Percentiles rank a stretch among this genome's conserved stretches.
phyloP scores from a whole-genome alignment of 2,329 filamentous ascomycete genomes.

The Fusarium miscanthi region DNA sequence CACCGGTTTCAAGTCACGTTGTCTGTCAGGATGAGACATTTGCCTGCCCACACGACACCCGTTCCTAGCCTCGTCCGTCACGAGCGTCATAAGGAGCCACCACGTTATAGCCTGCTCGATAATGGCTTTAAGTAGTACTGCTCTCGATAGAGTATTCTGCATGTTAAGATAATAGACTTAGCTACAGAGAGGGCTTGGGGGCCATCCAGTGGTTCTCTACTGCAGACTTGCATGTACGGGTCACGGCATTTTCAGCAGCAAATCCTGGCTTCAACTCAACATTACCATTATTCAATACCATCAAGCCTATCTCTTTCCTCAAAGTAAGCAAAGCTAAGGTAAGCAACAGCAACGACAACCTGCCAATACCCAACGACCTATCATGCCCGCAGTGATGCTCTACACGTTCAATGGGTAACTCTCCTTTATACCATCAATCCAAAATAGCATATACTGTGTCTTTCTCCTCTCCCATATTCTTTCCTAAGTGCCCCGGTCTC shows the following conservation, averaged over 20 bases:
- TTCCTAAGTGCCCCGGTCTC: conserved; percentile 13
- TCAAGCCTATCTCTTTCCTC: conserved; percentile 23
- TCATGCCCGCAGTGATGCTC: conserved; percentile 21
- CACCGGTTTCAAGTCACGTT: conserved; percentile 37
- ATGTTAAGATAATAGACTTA: not conserved
- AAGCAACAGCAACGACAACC: conserved; percentile 1
- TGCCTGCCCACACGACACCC: conserved; percentile 18
- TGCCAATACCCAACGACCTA: conserved; percentile 38
- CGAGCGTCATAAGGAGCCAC: conserved; percentile 24
- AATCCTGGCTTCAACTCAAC: conserved; percentile 27
- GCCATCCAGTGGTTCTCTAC: not conserved
- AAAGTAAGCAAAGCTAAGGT: conserved; percentile 7
- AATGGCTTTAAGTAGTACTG: not conserved
- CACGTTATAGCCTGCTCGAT: not conserved
- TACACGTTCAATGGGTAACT: not conserved
- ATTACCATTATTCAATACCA: conserved; percentile 50
- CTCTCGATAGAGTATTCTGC: not conserved
- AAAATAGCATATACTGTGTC: conserved; percentile 15
- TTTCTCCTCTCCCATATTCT: conserved; percentile 27
- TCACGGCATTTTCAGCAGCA: not conserved
- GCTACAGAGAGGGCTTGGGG: not conserved
- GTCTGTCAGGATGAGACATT: conserved; percentile 26
- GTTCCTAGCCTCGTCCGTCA: conserved; percentile 19
- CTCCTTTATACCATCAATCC: conserved; percentile 7
- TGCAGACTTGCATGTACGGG: not conserved